These are phyloP conservation scores for Alternaria alternata DNA, from an alignment of 2,329 filamentous ascomycete species.

Conservation along the genomic window DNA sequence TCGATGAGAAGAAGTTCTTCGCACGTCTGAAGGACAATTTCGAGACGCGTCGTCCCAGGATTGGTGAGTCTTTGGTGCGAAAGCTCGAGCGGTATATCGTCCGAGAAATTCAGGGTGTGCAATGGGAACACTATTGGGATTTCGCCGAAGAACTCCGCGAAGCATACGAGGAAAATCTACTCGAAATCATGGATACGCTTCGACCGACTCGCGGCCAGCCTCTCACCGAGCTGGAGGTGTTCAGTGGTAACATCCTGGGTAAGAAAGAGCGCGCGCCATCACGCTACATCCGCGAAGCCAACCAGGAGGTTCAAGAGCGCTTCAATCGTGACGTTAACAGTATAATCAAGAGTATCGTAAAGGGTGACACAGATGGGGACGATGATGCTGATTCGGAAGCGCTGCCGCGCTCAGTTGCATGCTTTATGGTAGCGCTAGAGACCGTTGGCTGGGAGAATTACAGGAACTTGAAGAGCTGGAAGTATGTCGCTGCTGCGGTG, in stretches of 20 bases:
- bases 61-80: conserved; percentile 33
- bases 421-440: conserved; percentile 55
- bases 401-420: conserved; percentile 60
- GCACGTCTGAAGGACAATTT: conserved; percentile 33
- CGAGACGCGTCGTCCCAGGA: conserved; percentile 8
- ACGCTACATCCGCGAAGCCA: conserved; percentile 40
- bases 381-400: conserved; percentile 46
- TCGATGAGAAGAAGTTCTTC: conserved; percentile 75
- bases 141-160: conserved; percentile 56
- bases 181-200: conserved; percentile 56
- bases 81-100: conserved; percentile 54
- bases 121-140: conserved; percentile 51
- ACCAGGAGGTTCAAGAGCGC: conserved; percentile 49
- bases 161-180: conserved; percentile 61
- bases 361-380: conserved; percentile 46
- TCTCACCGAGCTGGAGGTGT: conserved; percentile 55
- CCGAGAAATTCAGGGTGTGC: conserved; percentile 48
- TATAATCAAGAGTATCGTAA: conserved; percentile 55
- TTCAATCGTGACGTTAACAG: conserved; percentile 55
- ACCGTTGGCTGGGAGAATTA: conserved; percentile 39
- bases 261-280: conserved; percentile 53
- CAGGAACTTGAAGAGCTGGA: conserved; percentile 58
- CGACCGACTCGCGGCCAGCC: conserved; percentile 37
- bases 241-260: conserved; percentile 66
- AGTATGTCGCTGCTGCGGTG: conserved; percentile 61